These are phyloP conservation scores for Oidiodendron maius DNA, from an alignment of 495 filamentous ascomycete genomes.

Conservation along the genomic window DNA sequence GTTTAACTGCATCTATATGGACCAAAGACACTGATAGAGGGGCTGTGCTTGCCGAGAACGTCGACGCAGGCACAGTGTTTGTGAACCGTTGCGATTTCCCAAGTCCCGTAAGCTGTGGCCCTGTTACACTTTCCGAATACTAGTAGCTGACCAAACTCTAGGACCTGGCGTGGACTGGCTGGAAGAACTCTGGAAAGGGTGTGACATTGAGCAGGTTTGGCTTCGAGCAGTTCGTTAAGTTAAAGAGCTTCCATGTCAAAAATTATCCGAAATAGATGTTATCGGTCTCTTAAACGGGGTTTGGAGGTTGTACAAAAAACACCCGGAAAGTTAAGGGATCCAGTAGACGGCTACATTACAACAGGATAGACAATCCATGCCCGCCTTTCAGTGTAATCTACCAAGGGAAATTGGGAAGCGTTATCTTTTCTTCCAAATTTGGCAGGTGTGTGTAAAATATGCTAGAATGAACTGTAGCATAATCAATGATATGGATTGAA, in stretches of 20 bases:
- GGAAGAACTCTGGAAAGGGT: conserved; percentile 94
- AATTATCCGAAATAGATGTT: conserved; percentile 61
- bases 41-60: conserved; percentile 68
- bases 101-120: conserved; percentile 66
- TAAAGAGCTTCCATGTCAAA: conserved; percentile 95
- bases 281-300: too few species aligned
- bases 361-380: too few species aligned
- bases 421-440: too few species aligned
- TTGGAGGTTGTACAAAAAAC: too few species aligned
- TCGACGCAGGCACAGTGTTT: conserved; percentile 95
- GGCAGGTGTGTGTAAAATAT: too few species aligned
- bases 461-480: too few species aligned
- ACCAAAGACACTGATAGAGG: conserved; percentile 79
- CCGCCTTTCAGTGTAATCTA: too few species aligned
- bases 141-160: conserved; percentile 27
- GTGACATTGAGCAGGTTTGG: conserved; percentile 84
- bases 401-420: too few species aligned
- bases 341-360: too few species aligned
- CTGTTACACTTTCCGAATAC: conserved; percentile 2
- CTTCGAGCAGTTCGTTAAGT: conserved; percentile 90
- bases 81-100: conserved; percentile 94
- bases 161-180: conserved; percentile 97
- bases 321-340: too few species aligned
- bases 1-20: conserved; percentile 96
- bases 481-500: too few species aligned